Evolutionary conservation across 306 rosid genomes (phyloP).

Genomic region (Heteromeles arbutifolia): DNA sequence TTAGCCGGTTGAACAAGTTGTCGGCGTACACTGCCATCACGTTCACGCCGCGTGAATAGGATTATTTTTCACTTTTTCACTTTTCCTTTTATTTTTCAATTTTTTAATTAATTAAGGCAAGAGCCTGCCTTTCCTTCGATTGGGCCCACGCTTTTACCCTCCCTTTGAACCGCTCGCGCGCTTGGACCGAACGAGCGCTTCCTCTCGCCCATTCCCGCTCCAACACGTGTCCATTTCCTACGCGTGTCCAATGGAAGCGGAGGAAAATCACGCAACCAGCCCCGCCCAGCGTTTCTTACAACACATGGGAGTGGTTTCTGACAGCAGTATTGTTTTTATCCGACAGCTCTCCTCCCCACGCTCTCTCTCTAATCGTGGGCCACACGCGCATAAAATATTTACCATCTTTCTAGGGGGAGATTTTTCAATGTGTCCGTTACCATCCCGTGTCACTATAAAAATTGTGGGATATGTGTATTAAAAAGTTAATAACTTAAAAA

Average conservation of each 20-base stretch:
- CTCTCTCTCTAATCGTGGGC: neutral
- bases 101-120: neutral
- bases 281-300: neutral
- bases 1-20: conserved; percentile 17
- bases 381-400: neutral
- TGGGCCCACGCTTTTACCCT: neutral
- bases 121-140: neutral
- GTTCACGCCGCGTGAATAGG: conserved; percentile 26
- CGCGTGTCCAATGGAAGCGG: conserved; percentile 6
- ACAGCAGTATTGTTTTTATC: conserved; percentile 11
- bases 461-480: too few relatives aligned
- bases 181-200: neutral
- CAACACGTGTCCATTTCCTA: conserved; percentile 5
- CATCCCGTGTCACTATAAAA: too few relatives aligned
- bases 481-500: too few relatives aligned
- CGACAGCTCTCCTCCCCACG: conserved; percentile 2
- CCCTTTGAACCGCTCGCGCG: conserved; percentile 30
- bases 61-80: neutral
- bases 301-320: neutral
- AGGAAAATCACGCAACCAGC: conserved; percentile 3
- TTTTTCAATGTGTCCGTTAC: too few relatives aligned
- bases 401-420: neutral
- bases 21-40: conserved; percentile 17
- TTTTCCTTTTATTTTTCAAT: neutral
- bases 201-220: neutral